These are phyloP conservation scores for Monosporascus sp. DNA, from an alignment of 2,329 filamentous ascomycete genomes.

Conservation along the genomic window DNA sequence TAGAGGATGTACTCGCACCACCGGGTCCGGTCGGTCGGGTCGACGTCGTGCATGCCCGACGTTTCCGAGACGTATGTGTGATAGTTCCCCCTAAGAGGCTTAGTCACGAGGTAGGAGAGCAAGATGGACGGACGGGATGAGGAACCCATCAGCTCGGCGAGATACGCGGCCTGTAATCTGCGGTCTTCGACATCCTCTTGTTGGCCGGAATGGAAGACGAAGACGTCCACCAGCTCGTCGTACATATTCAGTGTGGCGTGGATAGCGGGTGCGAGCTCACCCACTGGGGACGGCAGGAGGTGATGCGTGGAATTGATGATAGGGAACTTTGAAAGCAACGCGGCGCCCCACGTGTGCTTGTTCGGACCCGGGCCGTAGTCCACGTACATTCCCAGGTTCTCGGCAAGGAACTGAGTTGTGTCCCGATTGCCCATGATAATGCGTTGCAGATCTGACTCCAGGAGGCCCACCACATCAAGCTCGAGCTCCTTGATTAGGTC, in stretches of 20 bases:
- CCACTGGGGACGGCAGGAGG: constrained; percentile 85
- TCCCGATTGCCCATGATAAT: constrained; percentile 99
- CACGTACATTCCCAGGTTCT: constrained; percentile 97
- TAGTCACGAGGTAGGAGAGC: constrained; percentile 87
- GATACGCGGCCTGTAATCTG: constrained; percentile 77
- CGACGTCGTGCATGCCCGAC: constrained; percentile 94
- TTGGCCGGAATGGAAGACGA: constrained; percentile 98
- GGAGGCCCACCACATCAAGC: constrained; percentile 90
- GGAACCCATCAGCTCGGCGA: constrained; percentile 81
- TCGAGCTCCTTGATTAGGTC: constrained; percentile 91
- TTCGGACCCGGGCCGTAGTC: constrained; percentile 96
- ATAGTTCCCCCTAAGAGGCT: constrained; percentile 89
- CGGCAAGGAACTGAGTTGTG: constrained; percentile 88
- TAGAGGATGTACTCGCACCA: constrained; percentile 99
- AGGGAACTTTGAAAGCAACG: constrained; percentile 92
- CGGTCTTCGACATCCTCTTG: constrained; percentile 94
- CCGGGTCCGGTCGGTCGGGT: constrained; percentile 86
- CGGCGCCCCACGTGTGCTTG: constrained; percentile 97
- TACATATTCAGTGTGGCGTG: constrained; percentile 95
- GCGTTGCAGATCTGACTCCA: constrained; percentile 89
- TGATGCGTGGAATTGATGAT: constrained; percentile 97
- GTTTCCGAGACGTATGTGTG: constrained; percentile 84
- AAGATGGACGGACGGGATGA: constrained; percentile 76
- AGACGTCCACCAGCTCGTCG: constrained; percentile 82
- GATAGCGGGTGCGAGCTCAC: constrained; percentile 91